These are phyloP conservation scores for Phylloporus sp. DNA, from an alignment of 768 basidiomycete genomes.

Conservation along the genomic window DNA sequence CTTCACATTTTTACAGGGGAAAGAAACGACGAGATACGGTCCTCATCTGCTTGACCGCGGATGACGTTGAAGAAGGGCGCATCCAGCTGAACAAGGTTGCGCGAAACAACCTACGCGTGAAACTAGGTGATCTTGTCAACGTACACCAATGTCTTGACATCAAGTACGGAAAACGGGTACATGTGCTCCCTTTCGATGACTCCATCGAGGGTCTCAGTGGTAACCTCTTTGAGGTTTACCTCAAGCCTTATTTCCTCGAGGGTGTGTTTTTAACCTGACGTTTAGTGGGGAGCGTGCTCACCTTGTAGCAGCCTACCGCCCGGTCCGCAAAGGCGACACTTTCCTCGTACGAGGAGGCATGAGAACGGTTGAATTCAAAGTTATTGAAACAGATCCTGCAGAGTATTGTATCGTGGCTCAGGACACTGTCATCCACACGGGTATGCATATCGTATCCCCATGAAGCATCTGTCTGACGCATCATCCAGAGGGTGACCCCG, in stretches of 20 bases:
- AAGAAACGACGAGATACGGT: constrained; percentile 98
- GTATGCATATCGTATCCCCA: constrained; percentile 29
- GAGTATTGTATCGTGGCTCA: constrained; percentile 99
- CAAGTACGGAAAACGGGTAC: constrained; percentile 98
- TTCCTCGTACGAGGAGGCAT: constrained; percentile 99
- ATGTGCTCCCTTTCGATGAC: constrained; percentile 96
- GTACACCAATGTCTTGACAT: constrained; percentile 97
- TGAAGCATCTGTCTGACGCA: constrained; percentile 1
- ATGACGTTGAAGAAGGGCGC: constrained; percentile 96
- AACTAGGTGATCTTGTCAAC: constrained; percentile 93
- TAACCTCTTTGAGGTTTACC: constrained; percentile 97
- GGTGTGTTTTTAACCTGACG: constrained; percentile 39
- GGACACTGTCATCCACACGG: constrained; percentile 95
- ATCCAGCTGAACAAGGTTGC: constrained; percentile 99
- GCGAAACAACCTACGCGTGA: constrained; percentile 97
- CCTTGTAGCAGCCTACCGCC: constrained; percentile 68
- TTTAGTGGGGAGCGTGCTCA: not conserved
- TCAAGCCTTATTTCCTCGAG: constrained; percentile 99
- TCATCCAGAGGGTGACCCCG: constrained; percentile 86
- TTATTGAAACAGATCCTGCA: constrained; percentile 95
- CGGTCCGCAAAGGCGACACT: constrained; percentile 95
- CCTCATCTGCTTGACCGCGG: constrained; percentile 91
- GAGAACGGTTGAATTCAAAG: constrained; percentile 99
- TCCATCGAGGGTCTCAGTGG: constrained; percentile 97
- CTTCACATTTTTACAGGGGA: constrained; percentile 49